phyloP scores from a whole-genome alignment of 129 eudicot genomes.

The Chrysanthemum lavandulifolium region DNA sequence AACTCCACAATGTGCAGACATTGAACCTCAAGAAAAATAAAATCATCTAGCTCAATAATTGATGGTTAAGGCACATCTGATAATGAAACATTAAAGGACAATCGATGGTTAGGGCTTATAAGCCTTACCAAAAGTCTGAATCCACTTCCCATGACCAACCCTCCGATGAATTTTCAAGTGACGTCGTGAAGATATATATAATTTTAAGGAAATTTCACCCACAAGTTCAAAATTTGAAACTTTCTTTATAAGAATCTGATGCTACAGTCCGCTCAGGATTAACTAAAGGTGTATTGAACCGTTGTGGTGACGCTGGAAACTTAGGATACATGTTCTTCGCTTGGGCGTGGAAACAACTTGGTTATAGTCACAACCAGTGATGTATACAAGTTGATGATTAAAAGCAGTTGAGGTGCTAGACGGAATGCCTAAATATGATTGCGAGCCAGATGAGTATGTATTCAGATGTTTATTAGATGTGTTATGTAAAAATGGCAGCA shows the following conservation, averaged over 20 bases:
- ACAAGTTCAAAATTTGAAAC: conserved; percentile 75
- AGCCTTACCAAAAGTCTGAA: conserved; percentile 40
- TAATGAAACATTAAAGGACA: conserved; percentile 23
- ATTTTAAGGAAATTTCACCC: conserved; percentile 76
- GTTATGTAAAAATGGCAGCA: conserved; percentile 73
- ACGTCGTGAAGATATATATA: conserved; percentile 70
- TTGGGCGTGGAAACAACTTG: conserved; percentile 78
- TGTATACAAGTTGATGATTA: conserved; percentile 68
- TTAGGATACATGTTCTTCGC: conserved; percentile 74
- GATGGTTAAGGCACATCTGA: conserved; percentile 37
- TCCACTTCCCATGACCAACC: conserved; percentile 30
- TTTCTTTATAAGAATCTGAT: conserved; percentile 78
- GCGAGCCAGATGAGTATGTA: conserved; percentile 83
- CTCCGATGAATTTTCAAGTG: conserved; percentile 64
- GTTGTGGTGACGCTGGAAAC: conserved; percentile 90
- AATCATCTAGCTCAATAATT: too few relatives aligned
- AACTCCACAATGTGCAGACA: too few relatives aligned
- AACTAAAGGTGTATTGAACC: conserved; percentile 68
- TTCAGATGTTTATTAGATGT: conserved; percentile 89
- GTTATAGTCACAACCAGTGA: conserved; percentile 68
- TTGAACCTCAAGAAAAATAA: too few relatives aligned
- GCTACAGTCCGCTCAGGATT: conserved; percentile 59
- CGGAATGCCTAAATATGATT: conserved; percentile 87
- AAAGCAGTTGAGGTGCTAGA: conserved; percentile 83
- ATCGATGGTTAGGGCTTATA: conserved; percentile 45